phyloP scores from a whole-genome alignment of 192 early-diverging fungal species.

The Pilobolus umbonatus region DNA sequence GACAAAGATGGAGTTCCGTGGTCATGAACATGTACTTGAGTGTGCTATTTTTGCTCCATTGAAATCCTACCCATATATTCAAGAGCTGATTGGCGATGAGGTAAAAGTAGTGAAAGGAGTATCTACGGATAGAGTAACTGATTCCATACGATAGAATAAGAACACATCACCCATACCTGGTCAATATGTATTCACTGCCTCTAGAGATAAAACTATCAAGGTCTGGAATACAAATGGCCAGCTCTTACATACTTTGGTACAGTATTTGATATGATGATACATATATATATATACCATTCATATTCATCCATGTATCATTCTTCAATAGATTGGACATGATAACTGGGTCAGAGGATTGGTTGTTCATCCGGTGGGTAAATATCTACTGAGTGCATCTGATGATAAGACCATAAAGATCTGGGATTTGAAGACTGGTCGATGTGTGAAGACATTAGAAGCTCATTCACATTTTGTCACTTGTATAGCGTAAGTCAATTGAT shows the following conservation, averaged over 20 bases:
- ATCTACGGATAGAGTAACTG: background rate
- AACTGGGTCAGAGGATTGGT: constrained; percentile 88
- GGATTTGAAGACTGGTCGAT: constrained; percentile 81
- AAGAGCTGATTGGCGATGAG: constrained; percentile 64
- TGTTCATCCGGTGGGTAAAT: constrained; percentile 80
- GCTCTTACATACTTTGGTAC: constrained; percentile 72
- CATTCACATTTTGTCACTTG: constrained; percentile 89
- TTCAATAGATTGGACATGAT: constrained; percentile 72
- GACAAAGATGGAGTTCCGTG: constrained; percentile 71
- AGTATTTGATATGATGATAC: background rate
- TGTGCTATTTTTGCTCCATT: constrained; percentile 80
- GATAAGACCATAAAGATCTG: constrained; percentile 88
- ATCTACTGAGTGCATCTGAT: constrained; percentile 76
- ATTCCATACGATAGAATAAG: constrained; percentile 27
- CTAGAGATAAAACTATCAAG: constrained; percentile 86
- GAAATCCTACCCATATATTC: constrained; percentile 55
- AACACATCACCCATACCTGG: constrained; percentile 48
- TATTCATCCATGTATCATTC: background rate
- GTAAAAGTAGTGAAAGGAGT: constrained; percentile 22
- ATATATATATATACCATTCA: background rate
- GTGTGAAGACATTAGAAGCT: constrained; percentile 77
- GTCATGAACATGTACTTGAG: constrained; percentile 93
- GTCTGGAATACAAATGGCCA: constrained; percentile 76
- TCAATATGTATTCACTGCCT: constrained; percentile 74
- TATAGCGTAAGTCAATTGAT: constrained; percentile 54